Evolutionary conservation across 257 asterid species (phyloP).

Genomic region (Solanum piurae): DNA sequence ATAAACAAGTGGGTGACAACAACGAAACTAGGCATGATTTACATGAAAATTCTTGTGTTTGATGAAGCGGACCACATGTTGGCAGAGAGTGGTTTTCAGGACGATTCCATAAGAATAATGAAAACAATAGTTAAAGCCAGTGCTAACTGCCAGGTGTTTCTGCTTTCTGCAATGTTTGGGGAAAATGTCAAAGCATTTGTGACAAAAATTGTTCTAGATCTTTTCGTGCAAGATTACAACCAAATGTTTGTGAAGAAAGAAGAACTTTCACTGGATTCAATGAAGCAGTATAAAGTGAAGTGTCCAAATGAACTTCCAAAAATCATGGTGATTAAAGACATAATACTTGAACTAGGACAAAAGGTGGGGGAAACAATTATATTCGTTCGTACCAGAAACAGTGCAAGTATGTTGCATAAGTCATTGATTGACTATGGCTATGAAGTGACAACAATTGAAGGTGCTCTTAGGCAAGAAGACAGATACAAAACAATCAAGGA

Average conservation of each 20-base stretch:
- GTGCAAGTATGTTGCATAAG: conserved; percentile 45
- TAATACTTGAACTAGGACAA: conserved; percentile 73
- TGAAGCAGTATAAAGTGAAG: conserved; percentile 58
- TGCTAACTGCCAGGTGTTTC: conserved; percentile 54
- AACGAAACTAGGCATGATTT: conserved; percentile 60
- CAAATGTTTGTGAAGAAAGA: conserved; percentile 58
- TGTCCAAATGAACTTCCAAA: conserved; percentile 87
- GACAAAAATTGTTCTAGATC: conserved; percentile 23
- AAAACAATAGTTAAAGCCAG: conserved; percentile 38
- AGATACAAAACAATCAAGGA: conserved; percentile 70
- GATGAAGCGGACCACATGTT: conserved; percentile 98
- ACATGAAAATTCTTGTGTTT: conserved; percentile 79
- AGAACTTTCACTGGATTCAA: conserved; percentile 33
- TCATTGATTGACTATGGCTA: conserved; percentile 50
- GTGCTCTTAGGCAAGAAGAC: conserved; percentile 55
- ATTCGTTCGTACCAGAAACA: conserved; percentile 47
- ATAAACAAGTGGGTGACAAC: conserved; percentile 49
- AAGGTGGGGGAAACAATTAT: conserved; percentile 87
- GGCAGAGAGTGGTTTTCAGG: conserved; percentile 84
- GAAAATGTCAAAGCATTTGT: conserved; percentile 64
- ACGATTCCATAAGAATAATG: conserved; percentile 65
- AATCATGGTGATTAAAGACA: conserved; percentile 61
- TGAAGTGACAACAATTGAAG: conserved; percentile 91
- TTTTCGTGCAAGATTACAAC: conserved; percentile 51
- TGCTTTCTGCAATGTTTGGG: conserved; percentile 56